Percentiles rank a stretch among this genome's conserved stretches.
Conservation (phyloP, 2,329 filamentous ascomycete genomes). For the Ophiosphaerella korrae region DNA sequence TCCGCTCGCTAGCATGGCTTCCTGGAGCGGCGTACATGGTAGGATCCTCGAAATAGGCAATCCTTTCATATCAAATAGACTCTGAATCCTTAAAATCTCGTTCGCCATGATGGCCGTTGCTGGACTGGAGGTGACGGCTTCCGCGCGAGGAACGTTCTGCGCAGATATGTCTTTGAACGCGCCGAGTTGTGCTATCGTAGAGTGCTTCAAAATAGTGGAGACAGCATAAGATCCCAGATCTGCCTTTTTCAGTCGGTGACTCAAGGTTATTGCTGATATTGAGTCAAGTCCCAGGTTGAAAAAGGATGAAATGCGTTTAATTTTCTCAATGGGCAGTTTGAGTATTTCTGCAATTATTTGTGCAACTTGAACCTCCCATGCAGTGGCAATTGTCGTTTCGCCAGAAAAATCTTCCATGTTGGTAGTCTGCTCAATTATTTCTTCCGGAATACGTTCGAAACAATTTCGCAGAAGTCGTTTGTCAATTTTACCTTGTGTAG, state of each 20-base stretch:
- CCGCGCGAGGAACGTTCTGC: background rate
- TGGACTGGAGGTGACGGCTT: background rate
- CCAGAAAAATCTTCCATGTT: conserved; percentile 35
- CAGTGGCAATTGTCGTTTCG: conserved; percentile 53
- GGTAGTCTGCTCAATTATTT: conserved; percentile 52
- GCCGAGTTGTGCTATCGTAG: conserved; percentile 68
- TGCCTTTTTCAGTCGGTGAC: conserved; percentile 59
- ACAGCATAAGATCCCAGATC: conserved; percentile 63
- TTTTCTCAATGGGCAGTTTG: conserved; percentile 49
- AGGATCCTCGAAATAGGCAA: conserved; percentile 59
- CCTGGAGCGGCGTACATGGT: conserved; percentile 85
- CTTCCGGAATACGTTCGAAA: conserved; percentile 55
- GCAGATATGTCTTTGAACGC: background rate
- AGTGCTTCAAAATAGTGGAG: conserved; percentile 70
- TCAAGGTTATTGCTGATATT: conserved; percentile 75
- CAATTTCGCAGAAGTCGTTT: conserved; percentile 56
- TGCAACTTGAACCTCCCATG: conserved; percentile 63
- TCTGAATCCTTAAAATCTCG: conserved; percentile 20
- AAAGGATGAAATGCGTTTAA: conserved; percentile 73
- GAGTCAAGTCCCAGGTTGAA: conserved; percentile 83
- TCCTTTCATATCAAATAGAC: conserved; percentile 13
- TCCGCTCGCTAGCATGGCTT: conserved; percentile 77
- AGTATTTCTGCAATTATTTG: conserved; percentile 60
- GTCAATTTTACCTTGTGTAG: conserved; percentile 76
- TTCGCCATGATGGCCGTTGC: conserved; percentile 18